A percentile compares a stretch with the other conserved stretches of the same genome.
Evolutionary conservation across 2,329 filamentous ascomycete genomes (phyloP).

Genomic region (Aspergillus puulaauensis): DNA sequence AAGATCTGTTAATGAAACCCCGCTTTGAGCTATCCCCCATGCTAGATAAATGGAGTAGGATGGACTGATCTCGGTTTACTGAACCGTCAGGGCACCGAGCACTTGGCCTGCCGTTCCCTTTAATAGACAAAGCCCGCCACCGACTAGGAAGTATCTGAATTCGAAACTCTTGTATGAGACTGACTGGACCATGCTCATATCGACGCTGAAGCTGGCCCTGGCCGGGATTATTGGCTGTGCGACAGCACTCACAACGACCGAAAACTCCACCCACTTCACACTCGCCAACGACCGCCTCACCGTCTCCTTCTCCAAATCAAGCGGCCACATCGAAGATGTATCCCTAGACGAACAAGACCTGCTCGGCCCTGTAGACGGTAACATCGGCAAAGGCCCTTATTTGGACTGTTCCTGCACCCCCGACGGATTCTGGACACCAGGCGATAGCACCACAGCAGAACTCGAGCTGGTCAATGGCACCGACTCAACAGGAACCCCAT

Average conservation of each 20-base stretch:
- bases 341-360: slow-evolving; percentile 53
- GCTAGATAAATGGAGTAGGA: too few species aligned
- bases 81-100: too few species aligned
- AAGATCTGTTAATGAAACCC: too few species aligned
- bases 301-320: slow-evolving; percentile 44
- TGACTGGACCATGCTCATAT: neutral
- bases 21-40: too few species aligned
- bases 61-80: too few species aligned
- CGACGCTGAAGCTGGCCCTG: neutral
- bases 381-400: slow-evolving; percentile 56
- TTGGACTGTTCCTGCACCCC: slow-evolving; percentile 65
- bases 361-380: slow-evolving; percentile 47
- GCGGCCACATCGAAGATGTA: slow-evolving; percentile 44
- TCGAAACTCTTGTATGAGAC: too few species aligned
- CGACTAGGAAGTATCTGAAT: too few species aligned
- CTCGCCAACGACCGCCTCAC: slow-evolving; percentile 48
- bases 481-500: slow-evolving; percentile 52
- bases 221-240: neutral
- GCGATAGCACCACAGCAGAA: slow-evolving; percentile 43
- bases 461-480: slow-evolving; percentile 48
- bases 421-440: slow-evolving; percentile 60
- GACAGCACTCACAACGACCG: neutral
- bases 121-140: too few species aligned
- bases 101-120: too few species aligned
- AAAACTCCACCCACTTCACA: slow-evolving; percentile 12